Conservation (phyloP, 345 rosid species). For the Angophora floribunda region DNA sequence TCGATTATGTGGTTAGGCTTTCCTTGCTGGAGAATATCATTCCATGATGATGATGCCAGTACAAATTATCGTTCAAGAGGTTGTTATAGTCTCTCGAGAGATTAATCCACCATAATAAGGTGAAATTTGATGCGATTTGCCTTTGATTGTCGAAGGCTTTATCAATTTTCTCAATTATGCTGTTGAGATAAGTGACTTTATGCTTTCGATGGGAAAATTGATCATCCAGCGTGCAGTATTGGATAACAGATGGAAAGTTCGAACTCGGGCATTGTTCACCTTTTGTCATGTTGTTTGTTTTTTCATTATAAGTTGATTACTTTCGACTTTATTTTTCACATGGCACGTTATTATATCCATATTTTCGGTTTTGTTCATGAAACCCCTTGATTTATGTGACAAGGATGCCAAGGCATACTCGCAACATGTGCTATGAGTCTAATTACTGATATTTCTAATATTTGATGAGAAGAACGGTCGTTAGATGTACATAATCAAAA, state of each 20-base stretch:
- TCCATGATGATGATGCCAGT: too few relatives aligned
- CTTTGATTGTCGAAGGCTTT: background rate
- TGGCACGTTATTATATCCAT: accelerated
- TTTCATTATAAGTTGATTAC: accelerated
- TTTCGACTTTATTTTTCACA: background rate
- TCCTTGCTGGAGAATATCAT: background rate
- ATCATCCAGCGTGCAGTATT: accelerated
- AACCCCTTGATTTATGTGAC: background rate
- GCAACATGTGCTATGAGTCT: background rate
- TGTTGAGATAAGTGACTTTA: background rate
- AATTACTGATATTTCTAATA: accelerated
- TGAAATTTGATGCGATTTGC: background rate
- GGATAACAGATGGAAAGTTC: background rate
- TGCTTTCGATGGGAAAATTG: background rate
- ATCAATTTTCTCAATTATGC: background rate
- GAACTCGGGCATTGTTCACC: background rate
- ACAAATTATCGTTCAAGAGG: background rate
- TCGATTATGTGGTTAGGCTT: background rate
- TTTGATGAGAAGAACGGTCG: accelerated
- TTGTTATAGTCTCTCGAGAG: background rate
- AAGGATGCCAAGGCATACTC: background rate
- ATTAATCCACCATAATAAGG: background rate
- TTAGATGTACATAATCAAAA: too few relatives aligned
- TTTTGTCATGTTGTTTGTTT: background rate
- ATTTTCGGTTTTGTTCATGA: background rate